phyloP scores from a whole-genome alignment of 78 protist species.

The Chrysochromulina parva region DNA sequence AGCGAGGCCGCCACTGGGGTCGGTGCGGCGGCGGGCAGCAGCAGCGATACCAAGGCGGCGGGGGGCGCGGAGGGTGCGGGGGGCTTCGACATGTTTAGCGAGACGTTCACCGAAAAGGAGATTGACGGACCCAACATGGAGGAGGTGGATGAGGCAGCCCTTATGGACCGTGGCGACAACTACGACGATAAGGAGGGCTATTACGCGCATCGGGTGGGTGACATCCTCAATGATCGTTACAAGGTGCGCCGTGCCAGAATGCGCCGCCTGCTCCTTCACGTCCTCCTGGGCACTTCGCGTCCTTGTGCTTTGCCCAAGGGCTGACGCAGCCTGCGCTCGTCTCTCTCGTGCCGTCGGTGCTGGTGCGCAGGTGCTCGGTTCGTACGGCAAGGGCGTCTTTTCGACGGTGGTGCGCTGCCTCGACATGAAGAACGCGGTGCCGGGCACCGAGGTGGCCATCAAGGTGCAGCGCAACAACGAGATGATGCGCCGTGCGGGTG shows the following conservation, averaged over 20 bases:
- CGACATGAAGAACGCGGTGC: constrained; percentile 27
- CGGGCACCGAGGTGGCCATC: constrained; percentile 77
- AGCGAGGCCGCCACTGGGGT: background rate
- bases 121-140: background rate
- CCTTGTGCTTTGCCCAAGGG: no score
- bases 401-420: constrained; percentile 77
- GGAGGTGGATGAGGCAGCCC: background rate
- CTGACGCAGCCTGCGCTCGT: background rate
- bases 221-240: constrained; percentile 72
- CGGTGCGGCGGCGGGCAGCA: background rate
- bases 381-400: constrained; percentile 86
- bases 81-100: constrained; percentile 5
- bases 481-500: constrained; percentile 70
- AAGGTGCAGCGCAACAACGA: constrained; percentile 84
- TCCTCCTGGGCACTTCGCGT: no score
- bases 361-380: constrained; percentile 32
- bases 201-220: constrained; percentile 72
- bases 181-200: constrained; percentile 91
- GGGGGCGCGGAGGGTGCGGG: background rate
- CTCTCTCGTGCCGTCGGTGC: background rate
- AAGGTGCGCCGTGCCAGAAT: background rate
- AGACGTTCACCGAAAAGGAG: background rate
- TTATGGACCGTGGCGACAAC: constrained; percentile 59
- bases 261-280: no score
- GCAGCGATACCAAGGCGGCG: background rate